Evolutionary conservation across 495 filamentous ascomycete species (phyloP).

Genomic region (Talaromyces adpressus): DNA sequence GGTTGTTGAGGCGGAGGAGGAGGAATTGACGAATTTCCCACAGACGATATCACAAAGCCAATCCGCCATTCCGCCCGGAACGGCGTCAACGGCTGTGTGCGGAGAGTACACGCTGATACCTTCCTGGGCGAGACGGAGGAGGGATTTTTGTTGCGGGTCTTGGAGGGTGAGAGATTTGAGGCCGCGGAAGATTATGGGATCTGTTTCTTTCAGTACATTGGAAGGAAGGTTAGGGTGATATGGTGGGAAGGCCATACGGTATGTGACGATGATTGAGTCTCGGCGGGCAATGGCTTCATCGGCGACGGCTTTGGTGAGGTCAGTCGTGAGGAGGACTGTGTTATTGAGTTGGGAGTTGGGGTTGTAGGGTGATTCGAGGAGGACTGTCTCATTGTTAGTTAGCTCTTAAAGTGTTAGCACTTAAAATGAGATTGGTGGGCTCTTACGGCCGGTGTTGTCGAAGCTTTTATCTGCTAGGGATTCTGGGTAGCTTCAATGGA

Average conservation of each 20-base stretch:
- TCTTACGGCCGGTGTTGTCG: constrained; percentile 84
- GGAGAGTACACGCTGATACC: constrained; percentile 95
- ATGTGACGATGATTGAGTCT: constrained; percentile 76
- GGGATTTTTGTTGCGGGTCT: constrained; percentile 77
- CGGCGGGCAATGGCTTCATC: constrained; percentile 77
- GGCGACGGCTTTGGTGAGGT: constrained; percentile 82
- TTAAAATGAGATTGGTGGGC: background rate
- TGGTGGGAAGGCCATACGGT: constrained; percentile 52
- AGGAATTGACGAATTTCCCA: constrained; percentile 9
- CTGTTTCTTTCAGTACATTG: constrained; percentile 30
- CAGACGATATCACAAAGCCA: constrained; percentile 91
- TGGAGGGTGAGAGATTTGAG: constrained; percentile 79
- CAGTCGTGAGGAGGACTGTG: constrained; percentile 81
- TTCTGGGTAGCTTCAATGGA: constrained; percentile 67
- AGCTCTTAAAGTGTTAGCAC: background rate
- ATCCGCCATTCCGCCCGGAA: constrained; percentile 79
- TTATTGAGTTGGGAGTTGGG: constrained; percentile 51
- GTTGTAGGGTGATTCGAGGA: constrained; percentile 69
- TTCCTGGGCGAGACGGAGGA: constrained; percentile 75
- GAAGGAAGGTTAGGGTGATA: background rate
- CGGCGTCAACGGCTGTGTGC: constrained; percentile 90
- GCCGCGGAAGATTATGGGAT: constrained; percentile 92
- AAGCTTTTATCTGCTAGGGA: constrained; percentile 82
- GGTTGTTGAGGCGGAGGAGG: background rate
- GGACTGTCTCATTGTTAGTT: constrained; percentile 38